Percentiles rank a stretch among this genome's conserved stretches.
Evolutionary conservation across 768 basidiomycete genomes (phyloP).

Genomic region (Mrakia blollopis): DNA sequence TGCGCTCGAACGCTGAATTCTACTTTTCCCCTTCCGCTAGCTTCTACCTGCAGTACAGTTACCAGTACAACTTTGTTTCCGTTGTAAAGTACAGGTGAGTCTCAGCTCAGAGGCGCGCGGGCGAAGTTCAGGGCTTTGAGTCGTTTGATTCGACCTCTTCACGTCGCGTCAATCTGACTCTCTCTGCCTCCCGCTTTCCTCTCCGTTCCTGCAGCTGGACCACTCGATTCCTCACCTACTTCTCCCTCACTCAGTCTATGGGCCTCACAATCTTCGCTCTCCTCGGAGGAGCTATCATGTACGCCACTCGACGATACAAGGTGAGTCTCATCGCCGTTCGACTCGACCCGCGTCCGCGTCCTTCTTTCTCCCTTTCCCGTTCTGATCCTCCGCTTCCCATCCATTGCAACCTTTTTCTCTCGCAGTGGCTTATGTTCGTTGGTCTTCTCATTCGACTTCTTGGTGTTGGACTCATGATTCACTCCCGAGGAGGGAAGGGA

Average conservation of each 20-base stretch:
- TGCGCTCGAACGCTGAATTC: neutral
- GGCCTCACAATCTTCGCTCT: conserved; percentile 56
- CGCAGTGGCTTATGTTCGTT: conserved; percentile 50
- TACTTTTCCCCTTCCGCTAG: neutral
- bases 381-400: neutral
- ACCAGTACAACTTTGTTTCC: conserved; percentile 58
- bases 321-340: neutral
- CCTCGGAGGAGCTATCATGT: conserved; percentile 56
- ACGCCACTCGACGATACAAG: conserved; percentile 35
- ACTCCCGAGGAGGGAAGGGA: conserved; percentile 59
- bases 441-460: conserved; percentile 60
- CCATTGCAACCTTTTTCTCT: neutral
- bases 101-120: too few relatives aligned
- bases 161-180: too few relatives aligned
- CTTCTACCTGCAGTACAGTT: conserved; percentile 61
- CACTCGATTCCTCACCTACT: conserved; percentile 58
- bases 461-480: conserved; percentile 53
- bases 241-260: conserved; percentile 58
- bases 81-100: conserved; percentile 35
- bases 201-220: conserved; percentile 47
- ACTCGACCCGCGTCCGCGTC: too few relatives aligned
- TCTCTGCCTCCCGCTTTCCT: too few relatives aligned
- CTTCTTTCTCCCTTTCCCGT: too few relatives aligned
- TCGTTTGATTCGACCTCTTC: too few relatives aligned
- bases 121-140: too few relatives aligned